These are phyloP conservation scores for Schizonepeta tenuifolia DNA, from an alignment of 257 asterid genomes.

Conservation along the genomic window DNA sequence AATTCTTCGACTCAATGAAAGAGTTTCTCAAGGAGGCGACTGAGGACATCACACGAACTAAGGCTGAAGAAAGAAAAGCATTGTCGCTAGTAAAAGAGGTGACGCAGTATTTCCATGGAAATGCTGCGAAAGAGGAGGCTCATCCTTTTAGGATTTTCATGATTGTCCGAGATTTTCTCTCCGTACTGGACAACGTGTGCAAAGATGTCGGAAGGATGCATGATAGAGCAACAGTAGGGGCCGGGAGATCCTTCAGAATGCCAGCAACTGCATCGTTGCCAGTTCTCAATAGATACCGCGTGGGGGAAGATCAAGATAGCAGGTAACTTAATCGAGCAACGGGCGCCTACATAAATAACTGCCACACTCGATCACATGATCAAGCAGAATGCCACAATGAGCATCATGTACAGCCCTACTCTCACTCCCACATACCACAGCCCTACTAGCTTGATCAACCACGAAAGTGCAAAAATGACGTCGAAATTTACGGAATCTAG, in stretches of 20 bases:
- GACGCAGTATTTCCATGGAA: constrained; percentile 92
- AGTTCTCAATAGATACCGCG: constrained; percentile 67
- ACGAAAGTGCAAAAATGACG: constrained; percentile 2
- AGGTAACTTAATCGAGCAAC: constrained; percentile 24
- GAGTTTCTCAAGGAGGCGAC: constrained; percentile 69
- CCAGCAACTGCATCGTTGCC: constrained; percentile 68
- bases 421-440: neutral
- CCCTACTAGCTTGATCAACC: neutral
- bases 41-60: constrained; percentile 59
- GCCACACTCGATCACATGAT: neutral
- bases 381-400: neutral
- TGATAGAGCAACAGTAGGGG: constrained; percentile 67
- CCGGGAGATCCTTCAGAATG: constrained; percentile 82
- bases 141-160: constrained; percentile 89
- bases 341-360: neutral
- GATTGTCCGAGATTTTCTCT: constrained; percentile 87
- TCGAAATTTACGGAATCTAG: constrained; percentile 10
- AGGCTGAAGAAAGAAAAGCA: constrained; percentile 67
- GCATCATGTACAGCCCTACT: constrained; percentile 14
- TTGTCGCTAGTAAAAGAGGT: constrained; percentile 72
- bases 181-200: constrained; percentile 79
- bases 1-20: constrained; percentile 73
- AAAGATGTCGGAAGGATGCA: constrained; percentile 87
- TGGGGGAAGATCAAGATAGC: constrained; percentile 47
- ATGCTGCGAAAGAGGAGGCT: constrained; percentile 91